phyloP scores from a whole-genome alignment of 2,329 filamentous ascomycete species.

The Botrytis deweyae region DNA sequence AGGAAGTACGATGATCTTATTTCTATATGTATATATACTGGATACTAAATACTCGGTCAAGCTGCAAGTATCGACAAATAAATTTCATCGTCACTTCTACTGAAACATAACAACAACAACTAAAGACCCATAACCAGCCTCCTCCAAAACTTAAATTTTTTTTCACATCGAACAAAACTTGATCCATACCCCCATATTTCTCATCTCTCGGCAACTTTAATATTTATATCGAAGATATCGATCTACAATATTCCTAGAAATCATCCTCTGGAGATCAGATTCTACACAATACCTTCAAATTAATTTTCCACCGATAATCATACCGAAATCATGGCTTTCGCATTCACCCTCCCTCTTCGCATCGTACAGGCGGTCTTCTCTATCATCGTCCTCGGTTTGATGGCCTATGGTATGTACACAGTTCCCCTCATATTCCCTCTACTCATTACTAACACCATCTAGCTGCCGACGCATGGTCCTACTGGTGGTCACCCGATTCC shows the following conservation, averaged over 20 bases:
- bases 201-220: neutral
- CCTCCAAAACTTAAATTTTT: neutral
- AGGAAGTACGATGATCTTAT: neutral
- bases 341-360: conserved; percentile 57
- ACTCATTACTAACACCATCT: neutral
- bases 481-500: conserved; percentile 50
- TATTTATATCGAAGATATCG: conserved; percentile 1
- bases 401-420: conserved; percentile 60
- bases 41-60: conserved; percentile 21
- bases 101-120: conserved; percentile 21
- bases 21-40: conserved; percentile 12
- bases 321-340: conserved; percentile 46
- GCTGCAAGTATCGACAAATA: neutral
- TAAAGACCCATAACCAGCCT: neutral
- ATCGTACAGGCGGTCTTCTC: conserved; percentile 65
- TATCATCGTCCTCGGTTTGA: conserved; percentile 73
- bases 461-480: conserved; percentile 56
- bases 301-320: neutral
- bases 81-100: neutral
- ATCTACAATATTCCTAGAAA: neutral
- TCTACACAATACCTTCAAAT: neutral
- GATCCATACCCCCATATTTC: conserved; percentile 2
- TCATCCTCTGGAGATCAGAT: neutral
- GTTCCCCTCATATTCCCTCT: conserved; percentile 6
- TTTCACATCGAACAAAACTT: neutral